These are phyloP conservation scores for Thelephora ganbajun DNA, from an alignment of 768 basidiomycete species.

Conservation along the genomic window DNA sequence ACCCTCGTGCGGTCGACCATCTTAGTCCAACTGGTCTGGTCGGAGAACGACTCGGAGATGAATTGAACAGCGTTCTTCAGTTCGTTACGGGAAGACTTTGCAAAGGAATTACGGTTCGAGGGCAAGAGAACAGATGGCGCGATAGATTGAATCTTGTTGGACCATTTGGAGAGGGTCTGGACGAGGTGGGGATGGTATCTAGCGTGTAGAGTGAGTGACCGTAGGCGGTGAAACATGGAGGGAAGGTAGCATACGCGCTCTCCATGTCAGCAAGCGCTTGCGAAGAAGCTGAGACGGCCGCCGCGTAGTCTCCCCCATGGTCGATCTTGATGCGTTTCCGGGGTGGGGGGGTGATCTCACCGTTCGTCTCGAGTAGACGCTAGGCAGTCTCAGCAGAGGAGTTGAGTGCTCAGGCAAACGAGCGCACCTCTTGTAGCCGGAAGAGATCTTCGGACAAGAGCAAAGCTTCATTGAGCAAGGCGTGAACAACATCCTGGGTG, in stretches of 20 bases:
- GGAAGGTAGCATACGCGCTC: constrained; percentile 1
- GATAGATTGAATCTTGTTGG: constrained; percentile 87
- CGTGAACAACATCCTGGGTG: constrained; percentile 30
- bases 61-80: constrained; percentile 46
- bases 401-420: constrained; percentile 1
- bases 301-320: constrained; percentile 23
- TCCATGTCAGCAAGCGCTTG: constrained; percentile 11
- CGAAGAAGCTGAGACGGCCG: constrained; percentile 24
- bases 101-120: constrained; percentile 58
- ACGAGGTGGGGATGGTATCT: constrained; percentile 60
- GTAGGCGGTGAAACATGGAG: constrained; percentile 3
- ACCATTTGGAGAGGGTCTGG: constrained; percentile 87
- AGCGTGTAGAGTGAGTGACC: background rate
- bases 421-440: constrained; percentile 49
- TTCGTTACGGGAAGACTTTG: constrained; percentile 11
- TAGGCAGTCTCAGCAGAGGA: constrained; percentile 1
- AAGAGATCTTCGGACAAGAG: constrained; percentile 53
- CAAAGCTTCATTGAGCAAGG: constrained; percentile 46
- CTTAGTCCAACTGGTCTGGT: constrained; percentile 37
- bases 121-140: constrained; percentile 64
- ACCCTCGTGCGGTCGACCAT: constrained; percentile 51
- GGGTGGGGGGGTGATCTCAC: constrained; percentile 32
- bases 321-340: constrained; percentile 42
- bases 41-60: constrained; percentile 47
- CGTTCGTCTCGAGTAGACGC: constrained; percentile 24